Percentiles rank a stretch among this genome's conserved stretches.
Evolutionary conservation across 768 basidiomycete species (phyloP).

Genomic region (Pisolithus orientalis): DNA sequence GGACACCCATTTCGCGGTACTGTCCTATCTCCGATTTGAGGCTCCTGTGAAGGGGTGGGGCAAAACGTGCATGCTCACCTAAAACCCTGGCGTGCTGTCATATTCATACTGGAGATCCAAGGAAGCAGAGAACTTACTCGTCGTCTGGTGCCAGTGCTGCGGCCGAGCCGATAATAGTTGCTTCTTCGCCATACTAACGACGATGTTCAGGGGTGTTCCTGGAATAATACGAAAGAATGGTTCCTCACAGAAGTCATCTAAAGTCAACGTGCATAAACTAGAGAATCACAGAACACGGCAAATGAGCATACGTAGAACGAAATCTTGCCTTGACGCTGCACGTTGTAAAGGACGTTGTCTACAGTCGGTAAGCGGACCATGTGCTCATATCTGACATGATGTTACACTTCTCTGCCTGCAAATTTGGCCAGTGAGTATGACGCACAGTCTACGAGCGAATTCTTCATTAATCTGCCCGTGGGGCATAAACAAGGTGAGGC

Average conservation of each 20-base stretch:
- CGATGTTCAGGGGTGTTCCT: conserved; percentile 2
- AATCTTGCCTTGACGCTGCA: conserved; percentile 91
- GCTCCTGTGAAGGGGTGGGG: not conserved
- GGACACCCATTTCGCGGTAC: conserved; percentile 89
- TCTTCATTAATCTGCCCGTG: conserved; percentile 54
- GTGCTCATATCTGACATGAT: conserved; percentile 52
- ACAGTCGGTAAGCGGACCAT: conserved; percentile 78
- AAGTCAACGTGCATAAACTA: not conserved
- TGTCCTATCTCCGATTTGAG: conserved; percentile 47
- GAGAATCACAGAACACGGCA: not conserved
- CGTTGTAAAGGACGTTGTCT: conserved; percentile 86
- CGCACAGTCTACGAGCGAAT: conserved; percentile 58
- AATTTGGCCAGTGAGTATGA: not conserved
- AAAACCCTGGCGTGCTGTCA: conserved; percentile 50
- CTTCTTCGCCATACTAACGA: conserved; percentile 81
- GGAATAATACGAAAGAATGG: not conserved
- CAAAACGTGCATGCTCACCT: conserved; percentile 34
- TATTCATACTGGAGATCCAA: not conserved
- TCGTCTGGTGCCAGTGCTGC: conserved; percentile 79
- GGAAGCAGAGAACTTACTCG: conserved; percentile 51
- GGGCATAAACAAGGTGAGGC: conserved; percentile 4
- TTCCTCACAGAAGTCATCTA: conserved; percentile 78
- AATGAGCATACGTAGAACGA: conserved; percentile 69
- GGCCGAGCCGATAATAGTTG: conserved; percentile 82
- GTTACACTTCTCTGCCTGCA: not conserved